Percentiles rank a stretch among this genome's conserved stretches.
Conservation (phyloP, 208 protist genomes). For the Herpetomonas samuelpessoai region DNA sequence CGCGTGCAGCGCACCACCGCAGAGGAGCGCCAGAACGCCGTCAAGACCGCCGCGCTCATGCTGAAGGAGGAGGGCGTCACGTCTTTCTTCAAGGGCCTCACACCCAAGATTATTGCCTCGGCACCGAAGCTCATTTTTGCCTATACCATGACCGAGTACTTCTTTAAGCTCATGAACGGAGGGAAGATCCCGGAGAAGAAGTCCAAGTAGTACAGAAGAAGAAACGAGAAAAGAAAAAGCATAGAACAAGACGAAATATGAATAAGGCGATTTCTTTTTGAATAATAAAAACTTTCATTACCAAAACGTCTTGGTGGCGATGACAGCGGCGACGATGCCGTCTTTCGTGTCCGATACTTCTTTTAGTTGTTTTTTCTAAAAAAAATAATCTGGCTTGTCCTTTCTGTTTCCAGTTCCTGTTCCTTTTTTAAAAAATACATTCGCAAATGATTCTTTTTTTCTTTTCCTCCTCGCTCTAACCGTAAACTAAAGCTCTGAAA, state of each 20-base stretch:
- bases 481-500: no score
- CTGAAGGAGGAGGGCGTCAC: conserved; percentile 72
- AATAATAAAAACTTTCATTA: no score
- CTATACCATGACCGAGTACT: conserved; percentile 84
- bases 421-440: conserved; percentile 7
- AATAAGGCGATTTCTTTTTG: no score
- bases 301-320: no score
- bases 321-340: no score
- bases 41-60: conserved; percentile 42
- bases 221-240: no score
- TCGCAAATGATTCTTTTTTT: neutral
- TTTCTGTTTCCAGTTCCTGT: neutral
- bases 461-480: no score
- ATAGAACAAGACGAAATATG: no score
- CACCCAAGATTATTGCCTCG: conserved; percentile 81
- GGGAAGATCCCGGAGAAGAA: conserved; percentile 12
- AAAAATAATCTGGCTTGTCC: neutral
- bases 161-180: conserved; percentile 64
- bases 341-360: conserved; percentile 10
- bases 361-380: conserved; percentile 4
- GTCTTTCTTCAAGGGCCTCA: conserved; percentile 90
- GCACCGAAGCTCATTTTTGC: conserved; percentile 86
- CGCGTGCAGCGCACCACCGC: conserved; percentile 80
- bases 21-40: conserved; percentile 40
- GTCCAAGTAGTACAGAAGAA: no score